A percentile compares a stretch with the other conserved stretches of the same genome.
These are phyloP conservation scores for Maudiozyma barnettii DNA, from an alignment of 805 yeast genomes.

Conservation along the genomic window DNA sequence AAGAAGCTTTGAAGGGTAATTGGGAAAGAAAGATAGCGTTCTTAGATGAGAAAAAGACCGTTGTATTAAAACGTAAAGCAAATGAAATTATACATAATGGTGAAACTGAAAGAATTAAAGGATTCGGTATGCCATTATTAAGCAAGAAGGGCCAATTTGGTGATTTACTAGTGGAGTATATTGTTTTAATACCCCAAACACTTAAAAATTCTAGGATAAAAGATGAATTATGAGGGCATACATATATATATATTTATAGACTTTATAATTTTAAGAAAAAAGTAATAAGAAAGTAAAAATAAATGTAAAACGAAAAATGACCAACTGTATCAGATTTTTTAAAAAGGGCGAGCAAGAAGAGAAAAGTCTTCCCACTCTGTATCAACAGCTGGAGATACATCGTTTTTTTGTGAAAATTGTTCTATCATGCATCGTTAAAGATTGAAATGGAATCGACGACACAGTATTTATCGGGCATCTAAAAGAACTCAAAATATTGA, in stretches of 20 bases:
- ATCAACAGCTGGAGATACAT: slow-evolving; percentile 33
- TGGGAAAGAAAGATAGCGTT: slow-evolving; percentile 66
- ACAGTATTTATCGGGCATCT: slow-evolving; percentile 16
- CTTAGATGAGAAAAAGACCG: slow-evolving; percentile 49
- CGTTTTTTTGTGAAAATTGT: slow-evolving; percentile 17
- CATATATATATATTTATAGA: neutral
- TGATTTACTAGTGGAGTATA: slow-evolving; percentile 42
- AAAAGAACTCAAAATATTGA: slow-evolving; percentile 12
- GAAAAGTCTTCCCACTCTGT: slow-evolving; percentile 24
- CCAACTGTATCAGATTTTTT: slow-evolving; percentile 29
- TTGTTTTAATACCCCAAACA: slow-evolving; percentile 35
- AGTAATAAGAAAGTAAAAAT: neutral
- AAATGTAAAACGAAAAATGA: slow-evolving; percentile 29
- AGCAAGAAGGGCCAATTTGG: slow-evolving; percentile 37
- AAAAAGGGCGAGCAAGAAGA: slow-evolving; percentile 17
- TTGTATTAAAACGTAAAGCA: slow-evolving; percentile 37
- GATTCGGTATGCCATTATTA: slow-evolving; percentile 74
- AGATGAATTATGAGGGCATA: slow-evolving; percentile 15
- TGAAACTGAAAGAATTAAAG: slow-evolving; percentile 59
- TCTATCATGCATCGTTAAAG: slow-evolving; percentile 20
- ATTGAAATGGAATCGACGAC: neutral
- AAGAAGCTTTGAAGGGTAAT: slow-evolving; percentile 69
- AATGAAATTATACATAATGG: slow-evolving; percentile 55
- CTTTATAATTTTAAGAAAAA: neutral
- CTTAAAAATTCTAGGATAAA: slow-evolving; percentile 6